Evolutionary conservation across 1,284 basidiomycete genomes (phyloP), one percentile per base, ranked within the genome.

Genomic region (Athelia psychrophila): DNA sequence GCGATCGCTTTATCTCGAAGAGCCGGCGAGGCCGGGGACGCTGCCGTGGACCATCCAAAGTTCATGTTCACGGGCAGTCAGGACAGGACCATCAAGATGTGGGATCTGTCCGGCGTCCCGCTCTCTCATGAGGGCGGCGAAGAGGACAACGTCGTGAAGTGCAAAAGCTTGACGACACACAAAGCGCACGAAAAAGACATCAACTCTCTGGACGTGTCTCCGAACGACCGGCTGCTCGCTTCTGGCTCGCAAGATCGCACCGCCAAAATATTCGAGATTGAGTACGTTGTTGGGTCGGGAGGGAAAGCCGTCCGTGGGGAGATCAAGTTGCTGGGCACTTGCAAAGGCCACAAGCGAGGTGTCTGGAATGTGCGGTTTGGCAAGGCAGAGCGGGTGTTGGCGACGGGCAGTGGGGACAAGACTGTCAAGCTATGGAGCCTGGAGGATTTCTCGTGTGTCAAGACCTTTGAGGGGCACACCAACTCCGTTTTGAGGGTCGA

Each of bases 171-270:
- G 22, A 79, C 83, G n/a, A 99, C 97, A 2, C 83, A 91, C 50
- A 91, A 91, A 64, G 93, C 95, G 13, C 96, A 99, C 69, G 97
- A 99, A 52, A 99, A 98, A 73, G 97, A 99, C 71, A 98, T 99
- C 73, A 99, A 99, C 71, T 85, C 95, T 46, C 79, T 99, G 38
- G 97, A 98, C 67, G 77, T 99, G 22, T 79, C 96, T 15, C 95
- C 95, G 2, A 95, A 98, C 66, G 92, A 98, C 68, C 79, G 79
- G 51, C 73, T 96, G 56, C 80, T 99, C 42, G 95, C 88, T 18
- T 96, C 95, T 1, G 97, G 94, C 18, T 98, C 95, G 16, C 97
- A 99, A 69, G 97, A 99, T 69, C 88, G 90, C 54, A 93, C 93
- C 8, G 93, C 92, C 52, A 98, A 98, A 66, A 73, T 99, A 10